phyloP scores from a whole-genome alignment of 1,139 yeast species.

The Suhomyces coccinellae region DNA sequence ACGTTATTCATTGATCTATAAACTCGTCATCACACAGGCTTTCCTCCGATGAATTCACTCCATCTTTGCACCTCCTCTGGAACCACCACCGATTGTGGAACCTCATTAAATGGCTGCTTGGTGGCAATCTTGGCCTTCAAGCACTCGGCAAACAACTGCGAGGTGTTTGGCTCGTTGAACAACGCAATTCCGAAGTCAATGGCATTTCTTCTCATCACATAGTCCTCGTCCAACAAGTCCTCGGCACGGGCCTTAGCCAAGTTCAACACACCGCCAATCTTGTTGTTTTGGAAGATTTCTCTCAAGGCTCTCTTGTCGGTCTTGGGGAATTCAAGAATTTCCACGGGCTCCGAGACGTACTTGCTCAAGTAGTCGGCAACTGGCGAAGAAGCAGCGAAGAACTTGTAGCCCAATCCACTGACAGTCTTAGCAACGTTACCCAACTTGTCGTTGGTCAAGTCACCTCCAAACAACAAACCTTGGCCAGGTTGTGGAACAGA shows the following conservation, averaged over 20 bases:
- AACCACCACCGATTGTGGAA: slow-evolving; percentile 52
- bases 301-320: slow-evolving; percentile 90
- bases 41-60: slow-evolving; percentile 95
- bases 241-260: slow-evolving; percentile 90
- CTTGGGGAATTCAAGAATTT: slow-evolving; percentile 84
- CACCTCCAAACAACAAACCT: slow-evolving; percentile 94
- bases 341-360: slow-evolving; percentile 50
- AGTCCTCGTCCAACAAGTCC: slow-evolving; percentile 79
- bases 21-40: slow-evolving; percentile 57
- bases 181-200: slow-evolving; percentile 96
- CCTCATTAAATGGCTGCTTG: slow-evolving; percentile 45
- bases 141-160: slow-evolving; percentile 82
- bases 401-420: slow-evolving; percentile 75
- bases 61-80: slow-evolving; percentile 91
- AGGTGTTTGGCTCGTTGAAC: slow-evolving; percentile 94
- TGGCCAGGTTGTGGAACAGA: slow-evolving; percentile 86
- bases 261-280: slow-evolving; percentile 86
- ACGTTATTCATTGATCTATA: slow-evolving; percentile 5
- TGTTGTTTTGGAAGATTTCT: slow-evolving; percentile 84
- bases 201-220: slow-evolving; percentile 98
- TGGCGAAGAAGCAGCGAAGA: slow-evolving; percentile 70
- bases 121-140: slow-evolving; percentile 68
- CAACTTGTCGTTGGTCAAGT: slow-evolving; percentile 66
- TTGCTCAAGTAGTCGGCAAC: slow-evolving; percentile 68
- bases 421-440: slow-evolving; percentile 72